Conservation (phyloP, 1,139 yeast genomes). For the Blastobotrys malaysiensis region DNA sequence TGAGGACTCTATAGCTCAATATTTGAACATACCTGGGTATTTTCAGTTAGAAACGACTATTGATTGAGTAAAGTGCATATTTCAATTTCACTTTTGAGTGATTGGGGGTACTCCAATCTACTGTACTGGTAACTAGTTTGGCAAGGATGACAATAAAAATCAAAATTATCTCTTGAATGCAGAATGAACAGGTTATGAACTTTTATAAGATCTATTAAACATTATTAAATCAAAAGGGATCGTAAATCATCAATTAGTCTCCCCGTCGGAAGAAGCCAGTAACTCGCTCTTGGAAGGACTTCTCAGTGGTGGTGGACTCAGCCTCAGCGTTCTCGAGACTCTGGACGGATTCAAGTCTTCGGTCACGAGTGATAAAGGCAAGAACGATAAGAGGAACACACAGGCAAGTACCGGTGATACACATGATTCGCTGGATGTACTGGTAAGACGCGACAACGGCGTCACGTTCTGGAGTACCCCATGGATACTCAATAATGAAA, state of each 20-base stretch:
- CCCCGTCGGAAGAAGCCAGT: neutral
- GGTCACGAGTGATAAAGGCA: constrained; percentile 52
- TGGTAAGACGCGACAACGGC: constrained; percentile 56
- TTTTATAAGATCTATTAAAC: neutral
- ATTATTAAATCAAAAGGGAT: neutral
- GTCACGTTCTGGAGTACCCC: constrained; percentile 58
- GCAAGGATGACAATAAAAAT: too few species aligned
- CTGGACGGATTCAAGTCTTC: constrained; percentile 36
- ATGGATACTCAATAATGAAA: constrained; percentile 43
- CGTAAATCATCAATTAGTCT: neutral
- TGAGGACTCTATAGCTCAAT: too few species aligned
- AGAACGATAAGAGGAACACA: constrained; percentile 47
- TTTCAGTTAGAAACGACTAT: too few species aligned
- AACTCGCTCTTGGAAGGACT: neutral
- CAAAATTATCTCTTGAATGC: too few species aligned
- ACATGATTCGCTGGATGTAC: constrained; percentile 52
- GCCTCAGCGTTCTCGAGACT: constrained; percentile 39
- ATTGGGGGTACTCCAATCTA: too few species aligned
- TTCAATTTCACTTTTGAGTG: too few species aligned
- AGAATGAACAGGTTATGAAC: too few species aligned
- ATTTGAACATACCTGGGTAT: too few species aligned
- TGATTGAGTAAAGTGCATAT: too few species aligned
- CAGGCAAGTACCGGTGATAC: constrained; percentile 52
- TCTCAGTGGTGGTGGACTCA: neutral
- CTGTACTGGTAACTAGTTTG: too few species aligned